These are phyloP conservation scores for Perkinsela sp. DNA, from an alignment of 208 protist genomes.

Conservation along the genomic window DNA sequence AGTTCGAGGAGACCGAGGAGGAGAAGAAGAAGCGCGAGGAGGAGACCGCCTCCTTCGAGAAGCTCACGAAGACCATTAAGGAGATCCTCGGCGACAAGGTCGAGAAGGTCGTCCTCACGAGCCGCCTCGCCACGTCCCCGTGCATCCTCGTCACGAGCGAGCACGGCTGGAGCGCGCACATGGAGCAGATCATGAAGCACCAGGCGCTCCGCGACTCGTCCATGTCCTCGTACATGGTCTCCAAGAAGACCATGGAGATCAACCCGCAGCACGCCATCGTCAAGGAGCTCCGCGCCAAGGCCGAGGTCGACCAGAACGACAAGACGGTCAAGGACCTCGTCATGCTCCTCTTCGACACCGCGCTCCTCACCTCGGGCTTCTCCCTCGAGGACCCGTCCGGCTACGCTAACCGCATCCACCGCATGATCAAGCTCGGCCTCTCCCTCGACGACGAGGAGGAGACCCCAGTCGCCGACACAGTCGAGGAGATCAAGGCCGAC, in stretches of 20 bases:
- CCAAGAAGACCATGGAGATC: conserved; percentile 96
- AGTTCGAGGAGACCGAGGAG: conserved; percentile 82
- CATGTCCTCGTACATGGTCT: conserved; percentile 85
- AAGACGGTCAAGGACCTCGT: conserved; percentile 92
- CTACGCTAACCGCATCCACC: conserved; percentile 83
- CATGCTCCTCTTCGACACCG: conserved; percentile 87
- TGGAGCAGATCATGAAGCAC: conserved; percentile 98
- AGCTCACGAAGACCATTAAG: conserved; percentile 87
- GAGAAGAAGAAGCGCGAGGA: conserved; percentile 87
- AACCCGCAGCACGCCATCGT: conserved; percentile 90
- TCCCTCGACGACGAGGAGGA: conserved; percentile 54
- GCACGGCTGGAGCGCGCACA: conserved; percentile 94
- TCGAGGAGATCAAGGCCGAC: conserved; percentile 7
- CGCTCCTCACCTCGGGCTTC: conserved; percentile 91
- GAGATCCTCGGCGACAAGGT: conserved; percentile 95
- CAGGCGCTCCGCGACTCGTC: conserved; percentile 86
- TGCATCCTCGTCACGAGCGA: conserved; percentile 91
- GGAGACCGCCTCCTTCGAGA: conserved; percentile 64
- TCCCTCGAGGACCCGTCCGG: conserved; percentile 73
- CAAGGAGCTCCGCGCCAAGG: conserved; percentile 61
- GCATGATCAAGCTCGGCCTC: conserved; percentile 92
- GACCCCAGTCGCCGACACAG: conserved; percentile 7
- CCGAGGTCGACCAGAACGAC: conserved; percentile 70
- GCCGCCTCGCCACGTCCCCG: conserved; percentile 77
- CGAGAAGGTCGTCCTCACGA: conserved; percentile 86